phyloP scores from a whole-genome alignment of 257 asterid genomes.

The Penstemon newberryi region DNA sequence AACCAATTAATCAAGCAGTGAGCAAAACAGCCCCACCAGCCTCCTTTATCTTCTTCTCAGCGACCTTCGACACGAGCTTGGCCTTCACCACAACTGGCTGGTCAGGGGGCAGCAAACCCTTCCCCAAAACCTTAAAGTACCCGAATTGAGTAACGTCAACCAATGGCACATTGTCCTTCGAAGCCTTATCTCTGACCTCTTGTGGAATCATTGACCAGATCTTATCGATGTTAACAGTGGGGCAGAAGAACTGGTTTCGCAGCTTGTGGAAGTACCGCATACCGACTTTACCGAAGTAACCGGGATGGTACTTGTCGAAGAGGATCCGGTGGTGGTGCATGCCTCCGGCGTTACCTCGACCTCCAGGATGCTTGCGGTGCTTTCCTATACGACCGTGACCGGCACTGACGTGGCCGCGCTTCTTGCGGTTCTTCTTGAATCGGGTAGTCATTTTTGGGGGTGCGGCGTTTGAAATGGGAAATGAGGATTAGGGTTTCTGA shows the following conservation, averaged over 20 bases:
- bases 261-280: conserved; percentile 67
- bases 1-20: conserved; percentile 41
- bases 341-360: conserved; percentile 77
- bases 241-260: conserved; percentile 62
- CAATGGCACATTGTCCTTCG: no score
- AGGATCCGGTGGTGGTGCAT: conserved; percentile 81
- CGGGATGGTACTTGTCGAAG: conserved; percentile 74
- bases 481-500: conserved; percentile 29
- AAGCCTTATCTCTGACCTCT: no score
- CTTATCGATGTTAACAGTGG: conserved; percentile 58
- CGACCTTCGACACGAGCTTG: conserved; percentile 45
- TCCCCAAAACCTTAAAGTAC: no score
- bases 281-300: conserved; percentile 33
- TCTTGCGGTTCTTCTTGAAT: conserved; percentile 72
- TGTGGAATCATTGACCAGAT: conserved; percentile 57
- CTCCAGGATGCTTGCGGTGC: conserved; percentile 28
- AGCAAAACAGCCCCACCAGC: conserved; percentile 64
- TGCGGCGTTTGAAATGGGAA: neutral
- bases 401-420: conserved; percentile 79
- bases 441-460: conserved; percentile 53
- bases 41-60: conserved; percentile 64
- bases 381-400: conserved; percentile 76
- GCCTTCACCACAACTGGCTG: no score
- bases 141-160: no score
- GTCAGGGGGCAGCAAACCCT: no score